Evolutionary conservation across 306 rosid genomes (phyloP), one percentile per base, ranked within the genome.

Genomic region (Morella rubra): DNA sequence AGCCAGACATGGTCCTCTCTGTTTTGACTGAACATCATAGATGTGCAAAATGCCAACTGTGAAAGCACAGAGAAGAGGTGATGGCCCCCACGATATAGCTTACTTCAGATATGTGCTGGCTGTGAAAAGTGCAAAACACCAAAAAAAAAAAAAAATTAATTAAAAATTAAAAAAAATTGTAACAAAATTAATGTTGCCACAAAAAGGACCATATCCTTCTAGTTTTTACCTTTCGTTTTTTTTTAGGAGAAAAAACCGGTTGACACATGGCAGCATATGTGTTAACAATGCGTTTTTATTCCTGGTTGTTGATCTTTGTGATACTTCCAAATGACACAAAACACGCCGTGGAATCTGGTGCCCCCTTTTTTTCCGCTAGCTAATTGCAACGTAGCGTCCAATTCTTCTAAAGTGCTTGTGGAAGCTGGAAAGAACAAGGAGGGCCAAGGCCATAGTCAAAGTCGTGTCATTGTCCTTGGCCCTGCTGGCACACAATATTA

Each of bases 241-340:
- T 44, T 44, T 45, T 45, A 4, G 6, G n/a, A 55, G 4, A 40
- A 62, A 64, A 32, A 32, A 10, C 2, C 15, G 5, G 8, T 7
- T 65, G 49, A 65, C 70, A 65, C 70, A 7, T 41, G 70, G 70
- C 47, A 64, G 70, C 49, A 16, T 64, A 15, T 64, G 47, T 37
- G 4, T 41, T 20, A 18, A 65, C 14, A n/a, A 41, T 42, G 22
- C 13, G 10, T 16, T 5, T 18, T 0, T 18, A 10, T 40, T 65
- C 49, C 11, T 65, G 22, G 71, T 9, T 65, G 5, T 65, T 65
- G 32, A 65, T 65, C 4, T 5, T 10, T 40, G 22, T 42, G 50
- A 42, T 65, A 42, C 32, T 65, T 65, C 32, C 71, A 65, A 42
- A 65, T 8, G 50, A 5, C 18, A 18, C 49, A 65, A 18, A 65